These are phyloP conservation scores for Scutellaria galericulata DNA, from an alignment of 257 asterid genomes.

Conservation along the genomic window DNA sequence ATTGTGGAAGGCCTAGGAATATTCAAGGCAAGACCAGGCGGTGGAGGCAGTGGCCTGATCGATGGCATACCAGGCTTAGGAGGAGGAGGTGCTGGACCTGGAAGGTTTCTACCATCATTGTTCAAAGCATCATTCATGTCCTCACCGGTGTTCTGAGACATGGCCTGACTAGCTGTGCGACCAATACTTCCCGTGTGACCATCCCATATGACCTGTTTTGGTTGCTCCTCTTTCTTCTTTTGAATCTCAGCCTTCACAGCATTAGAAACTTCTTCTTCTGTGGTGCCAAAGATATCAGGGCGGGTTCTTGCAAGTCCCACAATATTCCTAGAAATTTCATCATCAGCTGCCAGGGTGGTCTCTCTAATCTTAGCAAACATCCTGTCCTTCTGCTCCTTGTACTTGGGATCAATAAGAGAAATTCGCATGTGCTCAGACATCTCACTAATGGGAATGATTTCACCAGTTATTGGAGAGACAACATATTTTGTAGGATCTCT, in stretches of 20 bases:
- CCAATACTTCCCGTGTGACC: conserved; percentile 96
- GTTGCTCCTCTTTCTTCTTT: conserved; percentile 91
- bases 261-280: conserved; percentile 96
- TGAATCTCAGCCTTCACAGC: conserved; percentile 96
- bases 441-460: conserved; percentile 79
- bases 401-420: conserved; percentile 92
- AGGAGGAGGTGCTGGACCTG: conserved; percentile 92
- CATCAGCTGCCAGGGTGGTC: conserved; percentile 94
- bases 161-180: conserved; percentile 87
- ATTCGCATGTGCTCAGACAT: conserved; percentile 99
- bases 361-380: conserved; percentile 97
- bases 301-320: conserved; percentile 94
- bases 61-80: conserved; percentile 73
- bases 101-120: conserved; percentile 62
- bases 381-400: conserved; percentile 94
- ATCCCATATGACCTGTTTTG: conserved; percentile 98
- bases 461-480: conserved; percentile 89
- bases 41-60: conserved; percentile 84
- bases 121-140: conserved; percentile 56
- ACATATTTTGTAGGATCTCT: conserved; percentile 82
- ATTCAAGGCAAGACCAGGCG: conserved; percentile 80
- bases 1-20: conserved; percentile 72
- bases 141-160: conserved; percentile 75
- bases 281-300: conserved; percentile 96
- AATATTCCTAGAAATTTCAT: conserved; percentile 87